These are phyloP conservation scores for Meripilus lineatus DNA, from an alignment of 1,284 basidiomycete genomes.

Conservation along the genomic window DNA sequence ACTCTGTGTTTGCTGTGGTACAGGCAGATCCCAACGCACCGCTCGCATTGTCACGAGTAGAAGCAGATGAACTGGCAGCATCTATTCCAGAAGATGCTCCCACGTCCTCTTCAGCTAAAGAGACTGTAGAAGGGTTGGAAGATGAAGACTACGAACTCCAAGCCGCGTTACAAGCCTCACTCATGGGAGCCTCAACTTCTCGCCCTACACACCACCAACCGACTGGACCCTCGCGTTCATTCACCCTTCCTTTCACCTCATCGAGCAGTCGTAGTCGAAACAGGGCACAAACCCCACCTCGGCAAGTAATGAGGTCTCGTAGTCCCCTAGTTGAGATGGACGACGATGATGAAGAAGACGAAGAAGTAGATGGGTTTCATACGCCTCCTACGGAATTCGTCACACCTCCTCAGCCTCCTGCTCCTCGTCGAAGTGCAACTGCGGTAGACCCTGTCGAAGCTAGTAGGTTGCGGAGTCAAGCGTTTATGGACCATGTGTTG, in stretches of 20 bases:
- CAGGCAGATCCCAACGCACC: slow-evolving; percentile 43
- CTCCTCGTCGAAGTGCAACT: not conserved
- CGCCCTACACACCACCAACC: slow-evolving; percentile 2
- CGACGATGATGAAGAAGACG: slow-evolving; percentile 17
- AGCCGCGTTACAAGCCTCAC: slow-evolving; percentile 76
- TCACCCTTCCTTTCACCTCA: slow-evolving; percentile 1
- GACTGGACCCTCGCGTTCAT: not conserved
- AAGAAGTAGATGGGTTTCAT: slow-evolving; percentile 3
- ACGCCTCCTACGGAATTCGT: not conserved
- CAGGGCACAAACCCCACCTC: not conserved
- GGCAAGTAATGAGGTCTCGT: not conserved
- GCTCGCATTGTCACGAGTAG: slow-evolving; percentile 52
- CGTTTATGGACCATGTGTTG: slow-evolving; percentile 60
- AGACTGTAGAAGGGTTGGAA: slow-evolving; percentile 45
- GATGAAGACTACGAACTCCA: slow-evolving; percentile 88
- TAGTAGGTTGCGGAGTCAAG: slow-evolving; percentile 60
- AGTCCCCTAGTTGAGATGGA: not conserved
- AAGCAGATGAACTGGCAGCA: slow-evolving; percentile 62
- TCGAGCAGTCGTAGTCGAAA: not conserved
- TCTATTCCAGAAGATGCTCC: slow-evolving; percentile 46
- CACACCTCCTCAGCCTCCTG: not conserved
- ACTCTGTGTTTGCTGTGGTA: slow-evolving; percentile 82
- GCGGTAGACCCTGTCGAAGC: slow-evolving; percentile 55
- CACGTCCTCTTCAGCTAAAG: slow-evolving; percentile 15
- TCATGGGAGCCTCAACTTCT: slow-evolving; percentile 29